A percentile compares a stretch with the other conserved stretches of the same genome.
Evolutionary conservation across 495 filamentous ascomycete species (phyloP).

Genomic region (Penicillium robsamsonii): DNA sequence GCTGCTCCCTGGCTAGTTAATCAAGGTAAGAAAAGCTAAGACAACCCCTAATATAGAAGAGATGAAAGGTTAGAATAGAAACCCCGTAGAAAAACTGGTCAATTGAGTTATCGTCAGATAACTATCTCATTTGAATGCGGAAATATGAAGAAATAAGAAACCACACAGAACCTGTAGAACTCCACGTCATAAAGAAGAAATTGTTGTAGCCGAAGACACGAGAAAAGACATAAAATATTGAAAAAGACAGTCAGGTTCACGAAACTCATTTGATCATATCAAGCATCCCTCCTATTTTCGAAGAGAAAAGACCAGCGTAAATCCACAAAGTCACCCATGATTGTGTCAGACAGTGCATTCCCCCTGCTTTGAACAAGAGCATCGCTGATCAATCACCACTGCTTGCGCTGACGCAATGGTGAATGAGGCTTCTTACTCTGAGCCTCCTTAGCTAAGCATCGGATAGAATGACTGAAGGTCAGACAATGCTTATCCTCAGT

Average conservation of each 20-base stretch:
- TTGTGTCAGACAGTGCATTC: neutral
- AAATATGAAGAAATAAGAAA: neutral
- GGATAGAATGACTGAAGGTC: slow-evolving; percentile 46
- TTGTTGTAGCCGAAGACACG: neutral
- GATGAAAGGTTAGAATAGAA: neutral
- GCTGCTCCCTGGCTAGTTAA: neutral
- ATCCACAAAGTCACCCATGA: neutral
- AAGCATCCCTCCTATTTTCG: neutral
- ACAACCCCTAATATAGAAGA: neutral
- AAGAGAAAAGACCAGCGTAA: neutral
- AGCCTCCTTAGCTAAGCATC: slow-evolving; percentile 21
- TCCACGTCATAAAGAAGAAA: neutral
- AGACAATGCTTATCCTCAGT: slow-evolving; percentile 40
- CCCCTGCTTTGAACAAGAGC: neutral
- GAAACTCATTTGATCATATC: neutral
- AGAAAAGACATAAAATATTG: neutral
- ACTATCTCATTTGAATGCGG: neutral
- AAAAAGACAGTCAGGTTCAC: neutral
- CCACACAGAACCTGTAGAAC: neutral
- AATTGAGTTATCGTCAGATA: neutral
- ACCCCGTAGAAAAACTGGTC: neutral
- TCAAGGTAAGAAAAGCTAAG: neutral
- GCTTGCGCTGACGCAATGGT: neutral
- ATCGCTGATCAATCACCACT: neutral
- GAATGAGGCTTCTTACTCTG: slow-evolving; percentile 1